Evolutionary conservation across 805 yeast genomes (phyloP).

Genomic region (Lachancea waltii): DNA sequence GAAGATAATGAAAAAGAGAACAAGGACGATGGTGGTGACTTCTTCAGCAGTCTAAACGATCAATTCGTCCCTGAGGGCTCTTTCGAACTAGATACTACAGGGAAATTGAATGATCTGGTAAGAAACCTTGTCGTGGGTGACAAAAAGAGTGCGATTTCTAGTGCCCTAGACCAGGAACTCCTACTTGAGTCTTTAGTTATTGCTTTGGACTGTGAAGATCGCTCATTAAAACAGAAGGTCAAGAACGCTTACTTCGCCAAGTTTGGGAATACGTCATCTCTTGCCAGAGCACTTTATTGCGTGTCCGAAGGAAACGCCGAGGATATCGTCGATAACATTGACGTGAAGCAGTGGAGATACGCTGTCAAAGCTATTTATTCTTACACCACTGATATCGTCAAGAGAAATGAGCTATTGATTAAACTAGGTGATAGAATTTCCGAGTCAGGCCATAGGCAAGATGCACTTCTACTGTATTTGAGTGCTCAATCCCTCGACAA

Average conservation of each 20-base stretch:
- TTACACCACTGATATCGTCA: constrained; percentile 39
- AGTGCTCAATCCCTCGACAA: constrained; percentile 78
- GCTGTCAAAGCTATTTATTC: constrained; percentile 66
- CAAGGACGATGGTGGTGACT: constrained; percentile 33
- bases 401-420: constrained; percentile 50
- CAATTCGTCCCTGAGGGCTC: constrained; percentile 45
- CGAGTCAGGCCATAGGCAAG: constrained; percentile 49
- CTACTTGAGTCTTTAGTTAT: constrained; percentile 76
- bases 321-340: constrained; percentile 74
- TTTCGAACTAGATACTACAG: constrained; percentile 44
- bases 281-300: constrained; percentile 70
- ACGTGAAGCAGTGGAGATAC: constrained; percentile 75
- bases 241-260: constrained; percentile 63
- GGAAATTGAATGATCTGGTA: constrained; percentile 33
- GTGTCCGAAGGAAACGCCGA: constrained; percentile 47
- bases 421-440: constrained; percentile 75
- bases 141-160: constrained; percentile 57
- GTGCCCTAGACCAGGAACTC: constrained; percentile 55
- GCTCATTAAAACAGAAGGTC: constrained; percentile 55
- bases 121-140: constrained; percentile 55
- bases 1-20: constrained; percentile 14
- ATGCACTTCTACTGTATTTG: constrained; percentile 71
- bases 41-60: constrained; percentile 33
- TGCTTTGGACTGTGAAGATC: constrained; percentile 60
- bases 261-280: constrained; percentile 40